A percentile compares a stretch with the other conserved stretches of the same genome.
Conservation (phyloP, 202 grass and related monocot genomes). For the Setaria viridis region DNA sequence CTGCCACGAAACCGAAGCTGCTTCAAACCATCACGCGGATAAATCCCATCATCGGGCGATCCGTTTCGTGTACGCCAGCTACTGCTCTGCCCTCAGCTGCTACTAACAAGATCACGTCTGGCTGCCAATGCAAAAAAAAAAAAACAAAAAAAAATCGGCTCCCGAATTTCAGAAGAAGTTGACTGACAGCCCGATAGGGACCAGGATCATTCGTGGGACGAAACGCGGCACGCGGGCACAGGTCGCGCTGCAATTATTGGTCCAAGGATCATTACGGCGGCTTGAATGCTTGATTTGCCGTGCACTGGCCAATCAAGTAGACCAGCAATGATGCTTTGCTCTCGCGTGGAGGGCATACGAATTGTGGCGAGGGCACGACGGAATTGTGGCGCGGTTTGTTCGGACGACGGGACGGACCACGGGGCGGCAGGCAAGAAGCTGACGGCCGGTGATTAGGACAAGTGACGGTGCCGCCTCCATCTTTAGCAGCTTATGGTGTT, state of each 20-base stretch:
- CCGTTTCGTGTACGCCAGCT: conserved; percentile 1
- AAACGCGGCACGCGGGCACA: neutral
- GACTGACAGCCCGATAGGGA: too few species aligned
- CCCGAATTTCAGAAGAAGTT: neutral
- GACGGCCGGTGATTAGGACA: neutral
- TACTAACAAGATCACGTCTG: too few species aligned
- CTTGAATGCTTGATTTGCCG: neutral
- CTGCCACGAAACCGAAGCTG: conserved; percentile 2
- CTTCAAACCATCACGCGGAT: neutral
- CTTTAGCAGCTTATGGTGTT: too few species aligned
- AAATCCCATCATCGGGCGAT: neutral
- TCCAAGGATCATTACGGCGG: neutral
- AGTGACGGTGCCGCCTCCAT: neutral
- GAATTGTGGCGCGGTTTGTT: neutral
- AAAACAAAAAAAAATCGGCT: neutral
- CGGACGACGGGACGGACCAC: neutral
- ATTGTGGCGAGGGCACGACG: neutral
- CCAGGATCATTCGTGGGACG: neutral
- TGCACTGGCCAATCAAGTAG: neutral
- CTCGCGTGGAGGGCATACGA: neutral
- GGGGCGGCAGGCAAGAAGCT: conserved; percentile 20
- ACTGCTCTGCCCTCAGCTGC: neutral
- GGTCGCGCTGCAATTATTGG: conserved; percentile 24
- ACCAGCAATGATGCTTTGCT: neutral
- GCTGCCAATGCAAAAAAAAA: too few species aligned